A percentile compares a stretch with the other conserved stretches of the same genome.
Conservation (phyloP, 345 rosid genomes). For the Geranium brycei region DNA sequence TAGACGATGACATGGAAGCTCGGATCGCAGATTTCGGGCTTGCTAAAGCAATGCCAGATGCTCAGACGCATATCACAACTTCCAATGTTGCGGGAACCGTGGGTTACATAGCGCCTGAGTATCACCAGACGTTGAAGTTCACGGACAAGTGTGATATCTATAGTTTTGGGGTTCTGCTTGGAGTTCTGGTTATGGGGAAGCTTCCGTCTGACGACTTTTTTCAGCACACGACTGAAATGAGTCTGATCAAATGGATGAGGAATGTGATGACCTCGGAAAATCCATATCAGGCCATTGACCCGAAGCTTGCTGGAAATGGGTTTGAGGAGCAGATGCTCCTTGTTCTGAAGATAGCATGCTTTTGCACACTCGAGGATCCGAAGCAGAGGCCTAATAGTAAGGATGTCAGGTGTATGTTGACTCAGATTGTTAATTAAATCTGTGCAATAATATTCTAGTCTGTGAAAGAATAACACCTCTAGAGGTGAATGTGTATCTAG, state of each 20-base stretch:
- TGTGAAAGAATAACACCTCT: not conserved
- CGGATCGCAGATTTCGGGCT: constrained; percentile 84
- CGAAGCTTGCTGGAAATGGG: constrained; percentile 41
- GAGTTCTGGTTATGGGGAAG: constrained; percentile 63
- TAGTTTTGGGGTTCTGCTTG: constrained; percentile 76
- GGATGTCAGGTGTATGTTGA: constrained; percentile 61
- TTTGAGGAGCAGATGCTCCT: constrained; percentile 67
- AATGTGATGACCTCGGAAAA: constrained; percentile 48
- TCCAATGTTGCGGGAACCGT: constrained; percentile 69
- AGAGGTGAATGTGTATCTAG: not conserved
- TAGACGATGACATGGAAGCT: constrained; percentile 87
- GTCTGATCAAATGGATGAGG: constrained; percentile 67
- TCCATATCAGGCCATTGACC: constrained; percentile 56
- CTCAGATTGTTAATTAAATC: constrained; percentile 36
- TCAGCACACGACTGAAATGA: constrained; percentile 57
- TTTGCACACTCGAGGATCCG: constrained; percentile 65
- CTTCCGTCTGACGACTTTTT: constrained; percentile 81
- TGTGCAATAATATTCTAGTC: not conserved
- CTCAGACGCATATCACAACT: constrained; percentile 46
- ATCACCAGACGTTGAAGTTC: constrained; percentile 72
- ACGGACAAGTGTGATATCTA: constrained; percentile 79
- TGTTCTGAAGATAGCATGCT: constrained; percentile 72
- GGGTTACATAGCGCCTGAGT: constrained; percentile 88
- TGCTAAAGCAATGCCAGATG: constrained; percentile 70
- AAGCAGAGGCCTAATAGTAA: constrained; percentile 82